Percentiles rank a stretch among this genome's conserved stretches.
phyloP scores from a whole-genome alignment of 768 basidiomycete genomes.

The Chalciporus sphaerocephalus region DNA sequence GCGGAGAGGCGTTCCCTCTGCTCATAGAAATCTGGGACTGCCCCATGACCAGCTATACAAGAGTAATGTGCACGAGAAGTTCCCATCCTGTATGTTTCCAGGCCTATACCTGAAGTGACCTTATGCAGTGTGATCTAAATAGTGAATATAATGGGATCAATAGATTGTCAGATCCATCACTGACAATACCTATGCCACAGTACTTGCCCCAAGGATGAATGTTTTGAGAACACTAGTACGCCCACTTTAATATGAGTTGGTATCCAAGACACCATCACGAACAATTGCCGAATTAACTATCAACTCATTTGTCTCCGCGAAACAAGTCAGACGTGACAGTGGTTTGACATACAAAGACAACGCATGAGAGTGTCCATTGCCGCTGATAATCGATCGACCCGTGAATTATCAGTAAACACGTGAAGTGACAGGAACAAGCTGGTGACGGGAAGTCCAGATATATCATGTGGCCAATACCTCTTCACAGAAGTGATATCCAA shows the following conservation, averaged over 20 bases:
- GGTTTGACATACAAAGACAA: not conserved
- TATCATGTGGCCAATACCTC: not conserved
- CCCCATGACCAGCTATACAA: not conserved
- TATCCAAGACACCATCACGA: not conserved
- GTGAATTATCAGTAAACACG: not conserved
- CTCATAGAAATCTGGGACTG: too few relatives aligned
- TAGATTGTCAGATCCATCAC: too few relatives aligned
- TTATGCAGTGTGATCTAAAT: not conserved
- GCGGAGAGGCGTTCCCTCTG: not conserved
- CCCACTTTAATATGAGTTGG: not conserved
- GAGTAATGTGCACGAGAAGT: not conserved
- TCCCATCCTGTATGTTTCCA: not conserved
- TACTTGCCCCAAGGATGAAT: not conserved
- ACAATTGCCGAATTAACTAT: not conserved
- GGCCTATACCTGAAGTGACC: not conserved
- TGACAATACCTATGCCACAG: not conserved
- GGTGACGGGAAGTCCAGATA: not conserved
- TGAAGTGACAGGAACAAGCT: not conserved
- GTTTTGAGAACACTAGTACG: not conserved
- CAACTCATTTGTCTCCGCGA: not conserved
- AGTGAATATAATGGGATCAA: not conserved
- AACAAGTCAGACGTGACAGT: not conserved
- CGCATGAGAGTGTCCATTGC: not conserved
- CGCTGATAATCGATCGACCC: not conserved
- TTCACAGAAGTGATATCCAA: too few relatives aligned